phyloP scores from a whole-genome alignment of 2,329 filamentous ascomycete species.

The Periconia macrospinosa region DNA sequence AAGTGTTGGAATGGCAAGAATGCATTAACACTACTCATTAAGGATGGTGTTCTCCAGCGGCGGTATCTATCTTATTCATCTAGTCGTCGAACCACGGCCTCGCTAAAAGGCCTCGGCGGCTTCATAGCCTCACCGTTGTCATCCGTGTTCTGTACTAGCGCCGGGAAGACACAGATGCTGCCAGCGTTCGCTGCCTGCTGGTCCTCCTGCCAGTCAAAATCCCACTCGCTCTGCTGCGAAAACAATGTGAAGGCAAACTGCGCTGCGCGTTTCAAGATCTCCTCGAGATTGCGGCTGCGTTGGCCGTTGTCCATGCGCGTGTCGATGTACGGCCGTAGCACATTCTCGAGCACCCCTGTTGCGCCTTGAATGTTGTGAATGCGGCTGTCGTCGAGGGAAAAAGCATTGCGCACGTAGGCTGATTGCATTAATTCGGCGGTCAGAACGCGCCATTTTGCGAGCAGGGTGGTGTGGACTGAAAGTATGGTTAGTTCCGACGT shows the following conservation, averaged over 20 bases:
- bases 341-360: constrained; percentile 21
- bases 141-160: constrained; percentile 35
- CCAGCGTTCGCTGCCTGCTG: constrained; percentile 21
- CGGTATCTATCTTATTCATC: constrained; percentile 17
- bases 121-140: constrained; percentile 30
- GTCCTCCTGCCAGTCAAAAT: constrained; percentile 37
- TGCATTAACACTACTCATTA: constrained; percentile 1
- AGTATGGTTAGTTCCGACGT: constrained; percentile 2
- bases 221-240: constrained; percentile 36
- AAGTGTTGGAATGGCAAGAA: neutral
- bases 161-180: constrained; percentile 39
- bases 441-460: constrained; percentile 34
- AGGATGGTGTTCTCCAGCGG: neutral
- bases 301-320: constrained; percentile 28
- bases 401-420: constrained; percentile 26
- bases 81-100: constrained; percentile 28
- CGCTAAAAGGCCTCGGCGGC: constrained; percentile 32
- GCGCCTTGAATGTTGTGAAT: constrained; percentile 23
- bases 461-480: constrained; percentile 19
- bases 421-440: constrained; percentile 33
- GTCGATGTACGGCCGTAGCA: constrained; percentile 32
- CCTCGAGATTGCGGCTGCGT: constrained; percentile 35
- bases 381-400: constrained; percentile 28
- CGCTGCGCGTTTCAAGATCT: constrained; percentile 38
- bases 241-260: constrained; percentile 40